phyloP scores from a whole-genome alignment of 2,329 filamentous ascomycete species.

The Orbilia blumenaviensis region DNA sequence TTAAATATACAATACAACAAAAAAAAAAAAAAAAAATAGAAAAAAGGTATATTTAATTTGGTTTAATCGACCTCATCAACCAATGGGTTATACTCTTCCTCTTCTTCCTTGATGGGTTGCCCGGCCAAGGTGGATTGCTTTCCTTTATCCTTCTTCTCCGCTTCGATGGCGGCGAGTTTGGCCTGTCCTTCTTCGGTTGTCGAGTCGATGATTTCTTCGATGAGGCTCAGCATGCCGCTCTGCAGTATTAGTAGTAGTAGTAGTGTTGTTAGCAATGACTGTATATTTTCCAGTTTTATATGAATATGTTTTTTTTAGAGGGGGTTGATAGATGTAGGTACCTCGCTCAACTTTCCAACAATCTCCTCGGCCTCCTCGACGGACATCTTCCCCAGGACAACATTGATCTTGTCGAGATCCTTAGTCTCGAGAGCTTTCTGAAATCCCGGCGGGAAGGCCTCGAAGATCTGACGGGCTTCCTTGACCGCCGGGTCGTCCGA shows the following conservation, averaged over 20 bases:
- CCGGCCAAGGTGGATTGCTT: constrained; percentile 49
- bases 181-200: constrained; percentile 86
- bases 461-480: constrained; percentile 77
- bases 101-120: constrained; percentile 37
- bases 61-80: constrained; percentile 34
- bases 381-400: constrained; percentile 85
- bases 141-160: constrained; percentile 73
- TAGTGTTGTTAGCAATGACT: constrained; percentile 35
- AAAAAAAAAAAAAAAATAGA: not conserved
- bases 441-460: constrained; percentile 82
- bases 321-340: constrained; percentile 61
- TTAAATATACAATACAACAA: not conserved
- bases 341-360: constrained; percentile 79
- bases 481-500: constrained; percentile 72
- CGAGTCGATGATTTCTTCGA: constrained; percentile 93
- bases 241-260: constrained; percentile 60
- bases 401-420: constrained; percentile 87
- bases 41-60: not conserved
- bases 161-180: constrained; percentile 77
- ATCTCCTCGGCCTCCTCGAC: constrained; percentile 87
- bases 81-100: constrained; percentile 26
- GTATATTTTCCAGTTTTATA: too few species aligned
- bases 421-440: constrained; percentile 84
- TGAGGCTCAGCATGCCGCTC: constrained; percentile 87
- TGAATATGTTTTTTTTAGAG: constrained; percentile 59